Evolutionary conservation across 2,329 filamentous ascomycete species (phyloP).

Genomic region (Fusarium luffae): DNA sequence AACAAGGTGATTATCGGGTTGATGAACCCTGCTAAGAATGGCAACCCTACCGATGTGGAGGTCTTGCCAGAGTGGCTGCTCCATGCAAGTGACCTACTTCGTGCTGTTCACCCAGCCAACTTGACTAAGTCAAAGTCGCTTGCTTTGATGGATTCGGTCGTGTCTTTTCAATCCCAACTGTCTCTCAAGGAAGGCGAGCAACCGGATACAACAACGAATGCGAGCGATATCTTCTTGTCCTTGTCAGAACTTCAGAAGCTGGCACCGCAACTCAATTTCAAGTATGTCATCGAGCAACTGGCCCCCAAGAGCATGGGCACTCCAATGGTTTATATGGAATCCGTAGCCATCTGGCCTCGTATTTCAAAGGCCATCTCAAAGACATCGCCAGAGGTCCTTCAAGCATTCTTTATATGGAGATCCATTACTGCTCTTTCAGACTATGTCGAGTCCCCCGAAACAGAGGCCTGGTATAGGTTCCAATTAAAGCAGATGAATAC

Average conservation of each 20-base stretch:
- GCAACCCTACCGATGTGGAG: no score
- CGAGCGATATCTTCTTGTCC: no score
- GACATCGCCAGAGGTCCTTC: conserved; percentile 65
- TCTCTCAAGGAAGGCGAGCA: no score
- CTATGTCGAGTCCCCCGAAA: conserved; percentile 68
- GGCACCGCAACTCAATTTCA: conserved; percentile 16
- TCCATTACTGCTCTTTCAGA: conserved; percentile 63
- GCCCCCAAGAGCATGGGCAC: no score
- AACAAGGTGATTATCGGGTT: no score
- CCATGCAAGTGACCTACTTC: not conserved
- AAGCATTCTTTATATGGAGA: conserved; percentile 73
- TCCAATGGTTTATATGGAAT: no score
- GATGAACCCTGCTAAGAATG: no score
- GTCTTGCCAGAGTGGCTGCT: no score
- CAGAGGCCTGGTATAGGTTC: conserved; percentile 70
- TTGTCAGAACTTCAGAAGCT: not conserved
- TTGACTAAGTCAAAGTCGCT: conserved; percentile 3
- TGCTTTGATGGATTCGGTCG: conserved; percentile 2
- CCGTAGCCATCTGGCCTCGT: conserved; percentile 17
- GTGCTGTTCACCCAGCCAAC: conserved; percentile 23
- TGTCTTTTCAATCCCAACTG: not conserved
- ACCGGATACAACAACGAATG: no score
- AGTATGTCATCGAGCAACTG: conserved; percentile 7
- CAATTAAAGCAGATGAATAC: conserved; percentile 68
- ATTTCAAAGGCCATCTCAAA: conserved; percentile 21